Conservation (phyloP, 495 filamentous ascomycete genomes). For the Podospora bellae-mahoneyi region DNA sequence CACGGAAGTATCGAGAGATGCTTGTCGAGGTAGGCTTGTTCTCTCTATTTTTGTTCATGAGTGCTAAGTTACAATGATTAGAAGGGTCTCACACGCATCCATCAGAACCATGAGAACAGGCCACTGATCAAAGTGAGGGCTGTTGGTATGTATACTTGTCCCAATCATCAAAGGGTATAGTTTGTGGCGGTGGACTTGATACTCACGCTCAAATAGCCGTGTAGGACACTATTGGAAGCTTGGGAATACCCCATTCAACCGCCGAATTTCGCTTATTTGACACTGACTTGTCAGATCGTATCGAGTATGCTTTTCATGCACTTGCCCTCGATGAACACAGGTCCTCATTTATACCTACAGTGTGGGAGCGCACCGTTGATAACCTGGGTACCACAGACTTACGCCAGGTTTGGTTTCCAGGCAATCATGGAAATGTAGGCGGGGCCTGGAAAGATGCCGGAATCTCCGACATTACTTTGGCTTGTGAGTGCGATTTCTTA, state of each 20-base stretch:
- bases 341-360: slow-evolving; percentile 58
- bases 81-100: slow-evolving; percentile 39
- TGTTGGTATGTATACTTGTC: slow-evolving; percentile 30
- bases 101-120: slow-evolving; percentile 33
- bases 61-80: slow-evolving; percentile 23
- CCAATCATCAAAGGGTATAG: background rate
- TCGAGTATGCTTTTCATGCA: slow-evolving; percentile 70
- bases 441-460: slow-evolving; percentile 47
- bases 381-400: slow-evolving; percentile 48
- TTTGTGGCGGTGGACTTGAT: no score
- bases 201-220: slow-evolving; percentile 29
- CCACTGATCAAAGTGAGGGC: slow-evolving; percentile 47
- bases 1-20: slow-evolving; percentile 31
- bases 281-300: slow-evolving; percentile 52
- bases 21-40: slow-evolving; percentile 33
- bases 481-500: slow-evolving; percentile 54
- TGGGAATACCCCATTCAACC: slow-evolving; percentile 52
- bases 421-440: slow-evolving; percentile 64
- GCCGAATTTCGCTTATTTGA: slow-evolving; percentile 60
- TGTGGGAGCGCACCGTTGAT: slow-evolving; percentile 52
- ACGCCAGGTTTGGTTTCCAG: slow-evolving; percentile 73
- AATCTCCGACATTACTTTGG: slow-evolving; percentile 62
- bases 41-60: no score
- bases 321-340: slow-evolving; percentile 70
- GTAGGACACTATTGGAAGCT: slow-evolving; percentile 60